Evolutionary conservation across 257 asterid genomes (phyloP), one percentile per base, ranked within the genome.

Genomic region (Penstemon eatonii): DNA sequence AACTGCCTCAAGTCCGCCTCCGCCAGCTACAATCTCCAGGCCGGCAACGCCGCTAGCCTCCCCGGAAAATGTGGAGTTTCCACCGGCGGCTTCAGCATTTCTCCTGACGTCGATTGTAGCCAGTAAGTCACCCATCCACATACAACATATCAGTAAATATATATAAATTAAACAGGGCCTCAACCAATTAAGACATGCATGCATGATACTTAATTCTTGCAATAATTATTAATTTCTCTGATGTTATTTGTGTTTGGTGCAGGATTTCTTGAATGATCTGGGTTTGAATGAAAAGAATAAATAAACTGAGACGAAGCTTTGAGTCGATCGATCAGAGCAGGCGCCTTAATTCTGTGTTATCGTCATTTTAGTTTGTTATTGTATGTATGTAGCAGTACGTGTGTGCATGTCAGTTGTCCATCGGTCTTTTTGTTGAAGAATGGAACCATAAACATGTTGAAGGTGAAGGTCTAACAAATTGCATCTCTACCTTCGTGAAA

Each of bases 1-100:
- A 33, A 68, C 68, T 89, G 96, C 70, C 3, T 80, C 12, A 84
- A 84, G 65, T 2, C 82, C 7, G 88, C 95, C 5, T 86, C 95
- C 19, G 5, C 82, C 10, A 47, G 72, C 74, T 70, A 6, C 37
- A 65, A 10, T 43, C 40, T 87, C 43, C 77, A 55, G 65, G 65
- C 68, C 0, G 88, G 78, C 49, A 71, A 77, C 60, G 95, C 92
- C 37, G 3, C 82, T 19, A 70, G n/a, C 43, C 95, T 89, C 61
- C 88, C 95, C 39, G 70, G 73, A 25, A 74, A 65, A 3, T 87
- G 96, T 56, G 89, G 87, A 5, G 85, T 82, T 66, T 9, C 78
- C 2, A 42, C 66, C 61, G 72, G 58, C n/a, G 72, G 58, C n/a
- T 40, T 74, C 18, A 73, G 78, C 5, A 63, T 85, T 62, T 52